These are phyloP conservation scores for Stentor coeruleus DNA, from an alignment of 73 alveolate genomes.

Conservation along the genomic window DNA sequence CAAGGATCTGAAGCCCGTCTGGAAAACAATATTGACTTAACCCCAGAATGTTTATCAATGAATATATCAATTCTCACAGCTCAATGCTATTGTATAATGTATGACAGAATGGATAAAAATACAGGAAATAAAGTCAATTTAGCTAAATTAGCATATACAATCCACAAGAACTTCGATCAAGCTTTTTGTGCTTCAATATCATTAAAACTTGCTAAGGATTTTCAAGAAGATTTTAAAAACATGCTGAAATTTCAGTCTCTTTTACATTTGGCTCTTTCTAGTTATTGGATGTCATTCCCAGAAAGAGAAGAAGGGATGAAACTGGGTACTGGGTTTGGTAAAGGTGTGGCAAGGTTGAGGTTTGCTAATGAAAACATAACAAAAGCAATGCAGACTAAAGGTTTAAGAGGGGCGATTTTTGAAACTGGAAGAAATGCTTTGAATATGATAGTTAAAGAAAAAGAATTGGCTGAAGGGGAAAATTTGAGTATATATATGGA, in stretches of 20 bases:
- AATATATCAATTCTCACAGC: background rate
- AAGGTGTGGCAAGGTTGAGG: slow-evolving; percentile 17
- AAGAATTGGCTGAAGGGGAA: slow-evolving; percentile 24
- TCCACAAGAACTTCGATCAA: background rate
- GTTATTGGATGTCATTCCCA: slow-evolving; percentile 11
- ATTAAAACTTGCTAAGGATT: background rate
- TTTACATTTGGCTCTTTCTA: background rate
- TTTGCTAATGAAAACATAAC: background rate
- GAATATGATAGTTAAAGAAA: background rate
- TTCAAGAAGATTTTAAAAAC: slow-evolving; percentile 1
- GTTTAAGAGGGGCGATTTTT: background rate
- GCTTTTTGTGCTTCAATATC: background rate
- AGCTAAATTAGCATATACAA: background rate
- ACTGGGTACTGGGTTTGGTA: slow-evolving; percentile 22
- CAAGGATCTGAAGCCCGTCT: background rate
- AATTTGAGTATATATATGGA: slow-evolving; percentile 26
- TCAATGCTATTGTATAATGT: slow-evolving; percentile 12
- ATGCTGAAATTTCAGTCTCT: background rate
- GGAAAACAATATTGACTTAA: background rate
- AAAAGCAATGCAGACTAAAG: slow-evolving; percentile 18
- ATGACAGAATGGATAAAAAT: slow-evolving; percentile 9
- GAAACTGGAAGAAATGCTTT: background rate
- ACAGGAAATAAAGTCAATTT: slow-evolving; percentile 15
- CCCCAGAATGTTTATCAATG: background rate
- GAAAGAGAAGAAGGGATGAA: slow-evolving; percentile 19